phyloP scores from a whole-genome alignment of 805 yeast species.

The Hanseniaspora jakobsenii region DNA sequence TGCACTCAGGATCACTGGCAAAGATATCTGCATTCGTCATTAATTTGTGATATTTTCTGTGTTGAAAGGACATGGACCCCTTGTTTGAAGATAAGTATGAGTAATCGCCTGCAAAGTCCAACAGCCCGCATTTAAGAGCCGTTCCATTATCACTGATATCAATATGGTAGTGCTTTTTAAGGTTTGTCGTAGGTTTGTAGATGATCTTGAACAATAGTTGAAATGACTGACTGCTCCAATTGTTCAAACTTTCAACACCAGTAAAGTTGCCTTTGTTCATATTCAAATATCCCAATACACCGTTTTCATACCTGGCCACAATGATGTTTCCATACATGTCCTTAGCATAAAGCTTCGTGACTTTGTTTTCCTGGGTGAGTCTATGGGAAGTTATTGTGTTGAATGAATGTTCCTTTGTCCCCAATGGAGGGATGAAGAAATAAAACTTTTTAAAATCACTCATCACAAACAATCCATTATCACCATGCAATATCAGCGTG shows the following conservation, averaged over 20 bases:
- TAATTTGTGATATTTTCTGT: constrained; percentile 41
- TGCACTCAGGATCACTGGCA: constrained; percentile 12
- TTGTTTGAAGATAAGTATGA: constrained; percentile 41
- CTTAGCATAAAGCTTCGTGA: constrained; percentile 26
- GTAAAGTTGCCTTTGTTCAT: too few species aligned
- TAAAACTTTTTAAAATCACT: constrained; percentile 46
- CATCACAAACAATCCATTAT: constrained; percentile 52
- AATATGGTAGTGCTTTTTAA: constrained; percentile 43
- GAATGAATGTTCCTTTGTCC: constrained; percentile 18
- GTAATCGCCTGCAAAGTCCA: constrained; percentile 12
- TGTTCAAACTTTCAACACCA: constrained; percentile 19
- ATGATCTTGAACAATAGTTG: constrained; percentile 35
- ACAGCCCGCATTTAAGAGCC: constrained; percentile 8
- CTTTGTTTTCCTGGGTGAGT: constrained; percentile 19
- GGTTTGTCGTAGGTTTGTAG: constrained; percentile 50
- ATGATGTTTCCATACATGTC: constrained; percentile 33
- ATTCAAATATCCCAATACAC: constrained; percentile 37
- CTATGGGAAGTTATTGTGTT: constrained; percentile 22
- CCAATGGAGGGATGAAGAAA: constrained; percentile 30
- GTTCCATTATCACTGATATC: constrained; percentile 49
- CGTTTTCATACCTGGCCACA: constrained; percentile 45
- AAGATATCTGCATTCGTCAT: constrained; percentile 34
- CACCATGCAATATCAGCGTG: constrained; percentile 50
- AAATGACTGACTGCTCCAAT: constrained; percentile 31
- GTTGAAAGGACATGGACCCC: constrained; percentile 37